Base-by-base conservation (phyloP, 352 stramenopile genomes). In the Globisporangium camurandrum region DNA sequence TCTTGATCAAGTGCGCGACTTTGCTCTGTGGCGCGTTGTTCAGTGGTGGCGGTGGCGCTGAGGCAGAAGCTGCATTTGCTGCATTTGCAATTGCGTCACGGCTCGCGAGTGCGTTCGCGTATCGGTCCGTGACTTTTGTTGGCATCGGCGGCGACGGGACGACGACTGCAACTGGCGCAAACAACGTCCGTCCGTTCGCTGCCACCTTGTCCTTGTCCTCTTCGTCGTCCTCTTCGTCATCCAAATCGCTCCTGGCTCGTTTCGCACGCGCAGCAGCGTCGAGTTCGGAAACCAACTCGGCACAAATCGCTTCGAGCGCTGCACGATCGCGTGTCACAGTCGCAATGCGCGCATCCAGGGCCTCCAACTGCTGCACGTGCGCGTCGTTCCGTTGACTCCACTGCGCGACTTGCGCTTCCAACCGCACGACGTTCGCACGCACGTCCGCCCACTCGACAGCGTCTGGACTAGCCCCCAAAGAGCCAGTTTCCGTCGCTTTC, bases 1-100 rank as follows among this genome's bases (percentile, higher is more conserved):
- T 88, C 62, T 86, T 86, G 60, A 86, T 85, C 49, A 88, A 55
- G 51, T 75, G 61, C 23, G 76, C 73, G 23, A 88, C 65, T 39
- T 84, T 84, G 57, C 59, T 84, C 27, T 57, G 69, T 28, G 54
- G 60, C 48, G 39, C 38, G 10, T 28, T 20, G 6, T 30, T 28
- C 16, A n/a, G 28, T 43, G 56, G 2, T 53, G 12, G n/a, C 43
- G 62, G 48, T 45, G 33, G 11, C 14, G 11, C n/a, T 36, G 39
- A 46, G 7, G 31, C 48, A 51, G 8, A 54, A 23, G 20, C 39
- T 5, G 49, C 50, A 17, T 24, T 10, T 44, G 38, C 42, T 26
- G 53, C 56, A 6, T n/a, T n/a, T n/a, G n/a, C n/a, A n/a, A n/a
- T n/a, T n/a, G n/a, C n/a, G n/a, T n/a, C n/a, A n/a, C n/a, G n/a